Conservation (phyloP, 176 grass and related monocot species). For the Elaeis guineensis region DNA sequence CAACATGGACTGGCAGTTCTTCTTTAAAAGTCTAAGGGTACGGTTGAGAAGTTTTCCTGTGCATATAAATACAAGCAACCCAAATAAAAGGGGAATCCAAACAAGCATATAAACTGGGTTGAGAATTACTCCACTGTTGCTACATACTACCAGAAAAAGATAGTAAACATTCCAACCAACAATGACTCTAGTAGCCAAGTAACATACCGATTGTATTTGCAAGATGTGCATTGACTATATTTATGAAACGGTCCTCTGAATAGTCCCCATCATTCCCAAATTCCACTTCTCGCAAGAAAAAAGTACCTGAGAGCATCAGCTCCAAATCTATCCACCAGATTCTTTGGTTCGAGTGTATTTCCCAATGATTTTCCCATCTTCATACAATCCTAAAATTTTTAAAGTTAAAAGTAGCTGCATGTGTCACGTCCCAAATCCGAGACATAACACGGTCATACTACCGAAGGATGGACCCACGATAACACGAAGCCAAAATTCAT, state of each 20-base stretch:
- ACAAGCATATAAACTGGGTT: neutral
- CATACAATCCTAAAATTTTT: no score
- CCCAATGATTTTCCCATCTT: conserved; percentile 81
- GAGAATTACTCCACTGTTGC: neutral
- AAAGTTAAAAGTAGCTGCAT: conserved; percentile 11
- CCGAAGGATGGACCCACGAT: no score
- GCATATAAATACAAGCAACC: neutral
- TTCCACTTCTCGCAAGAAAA: conserved; percentile 94
- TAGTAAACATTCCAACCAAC: neutral
- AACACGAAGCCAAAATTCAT: no score
- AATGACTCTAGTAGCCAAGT: conserved; percentile 5
- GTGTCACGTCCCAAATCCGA: no score
- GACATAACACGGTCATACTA: no score
- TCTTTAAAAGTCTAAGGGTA: conserved; percentile 86
- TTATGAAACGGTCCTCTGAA: conserved; percentile 91
- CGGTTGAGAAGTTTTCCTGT: conserved; percentile 95
- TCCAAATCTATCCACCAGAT: conserved; percentile 79
- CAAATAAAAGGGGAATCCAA: neutral
- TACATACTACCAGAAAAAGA: neutral
- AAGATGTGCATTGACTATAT: conserved; percentile 95
- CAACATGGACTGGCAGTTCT: conserved; percentile 80
- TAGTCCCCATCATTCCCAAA: conserved; percentile 94
- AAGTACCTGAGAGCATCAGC: conserved; percentile 88
- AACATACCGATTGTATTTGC: conserved; percentile 84
- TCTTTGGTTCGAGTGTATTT: conserved; percentile 92